phyloP scores from a whole-genome alignment of 2,329 filamentous ascomycete species.

The Ciborinia camelliae region DNA sequence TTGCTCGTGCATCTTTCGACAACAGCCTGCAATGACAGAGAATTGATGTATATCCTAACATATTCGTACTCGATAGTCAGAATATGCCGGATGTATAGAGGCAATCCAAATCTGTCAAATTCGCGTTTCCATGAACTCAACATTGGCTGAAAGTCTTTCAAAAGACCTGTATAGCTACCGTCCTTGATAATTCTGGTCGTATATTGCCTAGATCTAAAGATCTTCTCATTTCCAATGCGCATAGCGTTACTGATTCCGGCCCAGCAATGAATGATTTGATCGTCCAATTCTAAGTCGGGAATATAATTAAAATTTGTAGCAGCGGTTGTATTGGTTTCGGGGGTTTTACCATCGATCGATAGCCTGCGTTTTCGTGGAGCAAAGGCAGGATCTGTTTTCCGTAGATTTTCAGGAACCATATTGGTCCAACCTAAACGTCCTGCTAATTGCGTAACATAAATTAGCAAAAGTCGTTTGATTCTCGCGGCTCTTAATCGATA shows the following conservation, averaged over 20 bases:
- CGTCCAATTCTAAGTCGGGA: constrained; percentile 62
- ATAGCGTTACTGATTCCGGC: constrained; percentile 89
- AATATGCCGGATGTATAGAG: constrained; percentile 67
- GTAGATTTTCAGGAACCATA: constrained; percentile 74
- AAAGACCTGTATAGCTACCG: constrained; percentile 75
- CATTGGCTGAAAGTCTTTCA: constrained; percentile 78
- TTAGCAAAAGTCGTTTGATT: constrained; percentile 80
- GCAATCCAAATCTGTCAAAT: constrained; percentile 73
- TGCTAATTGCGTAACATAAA: constrained; percentile 92
- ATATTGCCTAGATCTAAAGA: constrained; percentile 83
- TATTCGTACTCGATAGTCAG: constrained; percentile 95
- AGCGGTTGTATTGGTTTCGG: constrained; percentile 55
- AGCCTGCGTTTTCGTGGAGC: constrained; percentile 40
- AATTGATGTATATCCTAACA: constrained; percentile 91
- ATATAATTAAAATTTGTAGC: constrained; percentile 63
- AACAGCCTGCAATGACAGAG: constrained; percentile 87
- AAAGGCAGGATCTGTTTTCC: constrained; percentile 56
- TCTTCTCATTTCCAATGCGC: constrained; percentile 81
- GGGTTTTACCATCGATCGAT: constrained; percentile 56
- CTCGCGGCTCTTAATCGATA: constrained; percentile 76
- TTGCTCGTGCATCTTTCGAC: constrained; percentile 88
- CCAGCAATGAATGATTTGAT: constrained; percentile 82
- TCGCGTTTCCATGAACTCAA: constrained; percentile 75
- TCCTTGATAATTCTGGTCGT: constrained; percentile 86
- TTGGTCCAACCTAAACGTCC: constrained; percentile 89